Percentiles rank a stretch among this genome's conserved stretches.
Conservation (phyloP, 2,329 filamentous ascomycete genomes). For the Phyllosticta paracitricarpa region DNA sequence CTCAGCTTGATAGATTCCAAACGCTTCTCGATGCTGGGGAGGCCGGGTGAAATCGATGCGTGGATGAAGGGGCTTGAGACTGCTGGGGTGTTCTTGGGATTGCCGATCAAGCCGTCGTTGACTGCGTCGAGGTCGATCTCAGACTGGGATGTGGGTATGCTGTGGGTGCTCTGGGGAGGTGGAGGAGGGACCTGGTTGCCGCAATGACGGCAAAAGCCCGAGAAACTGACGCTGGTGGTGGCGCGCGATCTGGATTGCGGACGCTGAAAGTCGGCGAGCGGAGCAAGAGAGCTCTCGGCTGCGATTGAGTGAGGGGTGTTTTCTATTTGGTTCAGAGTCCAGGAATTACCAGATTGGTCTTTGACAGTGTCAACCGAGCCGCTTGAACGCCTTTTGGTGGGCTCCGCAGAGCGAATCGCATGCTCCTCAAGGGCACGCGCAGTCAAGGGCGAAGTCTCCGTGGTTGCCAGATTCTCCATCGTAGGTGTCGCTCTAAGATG, state of each 20-base stretch:
- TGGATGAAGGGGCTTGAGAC: not conserved
- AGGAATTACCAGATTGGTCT: no score
- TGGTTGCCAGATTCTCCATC: no score
- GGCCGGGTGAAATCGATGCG: not conserved
- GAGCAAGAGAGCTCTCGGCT: no score
- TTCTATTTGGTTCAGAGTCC: no score
- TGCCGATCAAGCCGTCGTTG: not conserved
- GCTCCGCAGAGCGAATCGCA: no score
- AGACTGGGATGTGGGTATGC: not conserved
- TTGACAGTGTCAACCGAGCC: no score
- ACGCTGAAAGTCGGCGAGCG: no score
- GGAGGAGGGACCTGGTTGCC: not conserved
- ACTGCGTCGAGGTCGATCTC: not conserved
- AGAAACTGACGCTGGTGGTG: not conserved
- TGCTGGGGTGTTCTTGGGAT: not conserved
- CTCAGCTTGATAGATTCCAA: not conserved
- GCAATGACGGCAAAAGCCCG: not conserved
- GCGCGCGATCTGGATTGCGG: not conserved
- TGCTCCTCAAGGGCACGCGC: no score
- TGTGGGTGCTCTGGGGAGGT: not conserved
- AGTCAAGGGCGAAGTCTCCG: no score
- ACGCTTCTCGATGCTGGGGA: not conserved
- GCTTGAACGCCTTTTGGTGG: no score
- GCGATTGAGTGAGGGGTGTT: no score
- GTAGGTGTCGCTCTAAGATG: no score